Percentiles rank a stretch among this genome's conserved stretches.
Evolutionary conservation across 352 stramenopile genomes (phyloP).

Genomic region (Pythium plurisporium): DNA sequence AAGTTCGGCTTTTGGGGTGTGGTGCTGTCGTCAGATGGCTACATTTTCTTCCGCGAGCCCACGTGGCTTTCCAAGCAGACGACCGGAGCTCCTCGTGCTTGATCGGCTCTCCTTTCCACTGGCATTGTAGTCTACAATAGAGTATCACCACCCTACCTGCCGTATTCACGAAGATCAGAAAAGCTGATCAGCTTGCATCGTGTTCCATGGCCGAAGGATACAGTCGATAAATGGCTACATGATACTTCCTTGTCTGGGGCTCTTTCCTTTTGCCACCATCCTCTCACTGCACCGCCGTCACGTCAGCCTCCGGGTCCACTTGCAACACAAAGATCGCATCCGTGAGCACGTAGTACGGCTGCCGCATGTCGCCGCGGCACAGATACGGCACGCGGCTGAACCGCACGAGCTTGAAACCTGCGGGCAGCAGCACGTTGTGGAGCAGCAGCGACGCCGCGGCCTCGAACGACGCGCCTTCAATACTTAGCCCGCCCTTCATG

Average conservation of each 20-base stretch:
- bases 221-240: too few relatives aligned
- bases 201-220: too few relatives aligned
- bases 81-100: not conserved
- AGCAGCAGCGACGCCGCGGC: constrained; percentile 50
- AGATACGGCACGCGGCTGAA: constrained; percentile 85
- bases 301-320: constrained; percentile 30
- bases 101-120: not conserved
- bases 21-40: constrained; percentile 7
- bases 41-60: not conserved
- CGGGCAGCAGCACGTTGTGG: constrained; percentile 59
- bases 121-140: too few relatives aligned
- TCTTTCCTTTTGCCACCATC: not conserved
- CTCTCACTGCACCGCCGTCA: not conserved
- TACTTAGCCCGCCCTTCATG: constrained; percentile 62
- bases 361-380: constrained; percentile 67
- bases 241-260: too few relatives aligned
- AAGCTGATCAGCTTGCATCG: too few relatives aligned
- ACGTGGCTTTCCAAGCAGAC: not conserved
- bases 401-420: constrained; percentile 70
- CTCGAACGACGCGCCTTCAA: constrained; percentile 64
- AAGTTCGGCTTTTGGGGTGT: not conserved
- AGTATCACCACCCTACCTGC: too few relatives aligned
- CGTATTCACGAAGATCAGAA: too few relatives aligned
- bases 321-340: constrained; percentile 81
- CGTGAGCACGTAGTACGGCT: constrained; percentile 83